Evolutionary conservation across 2,329 filamentous ascomycete species (phyloP).

Genomic region (Diaporthe sp.): DNA sequence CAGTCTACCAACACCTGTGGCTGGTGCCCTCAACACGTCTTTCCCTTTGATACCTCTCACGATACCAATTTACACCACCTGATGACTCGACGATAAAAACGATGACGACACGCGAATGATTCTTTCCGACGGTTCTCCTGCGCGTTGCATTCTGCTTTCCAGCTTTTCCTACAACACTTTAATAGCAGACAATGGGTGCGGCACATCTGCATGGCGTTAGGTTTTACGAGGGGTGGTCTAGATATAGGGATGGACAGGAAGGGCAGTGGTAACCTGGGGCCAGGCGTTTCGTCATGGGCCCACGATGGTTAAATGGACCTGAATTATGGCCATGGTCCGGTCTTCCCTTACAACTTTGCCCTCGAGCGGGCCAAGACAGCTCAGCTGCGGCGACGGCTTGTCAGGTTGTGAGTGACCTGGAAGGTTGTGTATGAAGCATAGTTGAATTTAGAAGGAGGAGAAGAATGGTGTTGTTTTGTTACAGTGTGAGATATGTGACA

Average conservation of each 20-base stretch:
- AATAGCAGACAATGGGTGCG: conserved; percentile 23
- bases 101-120: conserved; percentile 28
- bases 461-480: conserved; percentile 27
- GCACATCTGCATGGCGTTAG: conserved; percentile 31
- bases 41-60: conserved; percentile 30
- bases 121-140: conserved; percentile 13
- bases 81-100: conserved; percentile 29
- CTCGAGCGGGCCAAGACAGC: neutral
- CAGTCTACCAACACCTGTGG: neutral
- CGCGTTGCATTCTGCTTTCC: conserved; percentile 28
- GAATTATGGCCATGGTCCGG: conserved; percentile 16
- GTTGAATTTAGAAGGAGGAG: conserved; percentile 33
- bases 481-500: neutral
- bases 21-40: neutral
- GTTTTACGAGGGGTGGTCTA: conserved; percentile 14
- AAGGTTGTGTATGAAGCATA: conserved; percentile 35
- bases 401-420: conserved; percentile 1
- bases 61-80: conserved; percentile 35
- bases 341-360: conserved; percentile 1
- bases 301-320: conserved; percentile 13
- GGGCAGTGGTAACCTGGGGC: neutral
- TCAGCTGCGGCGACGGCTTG: conserved; percentile 16
- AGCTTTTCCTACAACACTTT: conserved; percentile 24
- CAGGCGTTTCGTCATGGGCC: conserved; percentile 14
- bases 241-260: conserved; percentile 24